phyloP scores from a whole-genome alignment of 169 alveolate genomes.

The Plasmodium blacklocki region DNA sequence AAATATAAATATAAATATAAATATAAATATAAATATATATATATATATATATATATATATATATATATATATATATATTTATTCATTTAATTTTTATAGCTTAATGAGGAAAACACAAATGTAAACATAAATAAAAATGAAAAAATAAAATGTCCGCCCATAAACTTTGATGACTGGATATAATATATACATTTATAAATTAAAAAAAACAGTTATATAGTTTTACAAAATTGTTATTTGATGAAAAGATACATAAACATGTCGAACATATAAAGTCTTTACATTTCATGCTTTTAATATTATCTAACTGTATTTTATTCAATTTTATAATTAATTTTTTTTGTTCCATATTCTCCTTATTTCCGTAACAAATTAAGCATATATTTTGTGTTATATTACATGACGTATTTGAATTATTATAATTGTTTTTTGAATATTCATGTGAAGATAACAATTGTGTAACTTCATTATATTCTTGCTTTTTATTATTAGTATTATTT shows the following conservation, averaged over 20 bases:
- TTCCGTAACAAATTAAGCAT: slow-evolving; percentile 57
- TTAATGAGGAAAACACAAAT: background rate
- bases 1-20: background rate
- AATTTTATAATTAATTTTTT: slow-evolving; percentile 43
- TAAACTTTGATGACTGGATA: background rate
- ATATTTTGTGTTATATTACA: background rate
- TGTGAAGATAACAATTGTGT: background rate
- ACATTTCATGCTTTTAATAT: slow-evolving; percentile 50
- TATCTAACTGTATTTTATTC: slow-evolving; percentile 48
- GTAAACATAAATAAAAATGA: background rate
- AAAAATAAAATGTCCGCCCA: background rate
- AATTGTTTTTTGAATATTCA: background rate
- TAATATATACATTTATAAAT: background rate
- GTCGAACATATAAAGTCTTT: slow-evolving; percentile 56
- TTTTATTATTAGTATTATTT: background rate
- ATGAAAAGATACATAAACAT: slow-evolving; percentile 61
- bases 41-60: background rate
- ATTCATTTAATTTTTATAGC: too few relatives aligned
- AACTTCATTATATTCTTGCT: background rate
- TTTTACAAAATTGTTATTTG: slow-evolving; percentile 27
- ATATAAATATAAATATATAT: background rate
- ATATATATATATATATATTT: too few relatives aligned
- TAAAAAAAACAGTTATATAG: slow-evolving; percentile 4
- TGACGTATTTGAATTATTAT: background rate
- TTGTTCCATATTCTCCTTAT: slow-evolving; percentile 66